A percentile compares a stretch with the other conserved stretches of the same genome.
phyloP scores from a whole-genome alignment of 441 rosid genomes.

The Euphorbia celastroides region DNA sequence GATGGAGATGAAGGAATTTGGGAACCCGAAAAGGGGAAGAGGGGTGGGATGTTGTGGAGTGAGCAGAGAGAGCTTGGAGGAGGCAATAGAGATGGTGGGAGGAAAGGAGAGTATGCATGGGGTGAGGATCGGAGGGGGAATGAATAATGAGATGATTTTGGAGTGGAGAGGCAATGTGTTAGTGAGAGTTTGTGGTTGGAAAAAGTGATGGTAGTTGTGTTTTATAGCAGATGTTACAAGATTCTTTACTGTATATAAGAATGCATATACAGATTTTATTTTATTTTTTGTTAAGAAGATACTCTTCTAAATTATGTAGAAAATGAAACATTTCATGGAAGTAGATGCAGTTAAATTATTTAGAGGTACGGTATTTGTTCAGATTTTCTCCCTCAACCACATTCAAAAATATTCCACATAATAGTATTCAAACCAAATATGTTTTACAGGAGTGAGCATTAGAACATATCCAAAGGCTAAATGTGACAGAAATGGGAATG shows the following conservation, averaged over 20 bases:
- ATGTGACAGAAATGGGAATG: too few relatives aligned
- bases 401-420: too few relatives aligned
- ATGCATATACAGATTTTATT: neutral
- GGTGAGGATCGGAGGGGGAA: conserved; percentile 27
- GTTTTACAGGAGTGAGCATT: too few relatives aligned
- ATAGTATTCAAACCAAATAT: too few relatives aligned
- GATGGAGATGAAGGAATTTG: conserved; percentile 19
- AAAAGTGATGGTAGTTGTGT: conserved; percentile 6
- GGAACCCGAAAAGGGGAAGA: neutral
- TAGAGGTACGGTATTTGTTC: too few relatives aligned
- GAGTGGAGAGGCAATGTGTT: conserved; percentile 39
- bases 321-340: neutral
- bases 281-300: neutral
- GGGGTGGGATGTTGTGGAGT: conserved; percentile 18
- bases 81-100: conserved; percentile 30
- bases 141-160: conserved; percentile 34
- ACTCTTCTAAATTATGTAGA: neutral
- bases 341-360: neutral
- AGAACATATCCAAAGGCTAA: too few relatives aligned
- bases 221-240: neutral
- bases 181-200: conserved; percentile 39
- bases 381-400: too few relatives aligned
- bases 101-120: conserved; percentile 22
- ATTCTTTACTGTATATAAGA: neutral
- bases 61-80: conserved; percentile 30